Conservation (phyloP, 164 flowering plant species). For the Annona squamosa region DNA sequence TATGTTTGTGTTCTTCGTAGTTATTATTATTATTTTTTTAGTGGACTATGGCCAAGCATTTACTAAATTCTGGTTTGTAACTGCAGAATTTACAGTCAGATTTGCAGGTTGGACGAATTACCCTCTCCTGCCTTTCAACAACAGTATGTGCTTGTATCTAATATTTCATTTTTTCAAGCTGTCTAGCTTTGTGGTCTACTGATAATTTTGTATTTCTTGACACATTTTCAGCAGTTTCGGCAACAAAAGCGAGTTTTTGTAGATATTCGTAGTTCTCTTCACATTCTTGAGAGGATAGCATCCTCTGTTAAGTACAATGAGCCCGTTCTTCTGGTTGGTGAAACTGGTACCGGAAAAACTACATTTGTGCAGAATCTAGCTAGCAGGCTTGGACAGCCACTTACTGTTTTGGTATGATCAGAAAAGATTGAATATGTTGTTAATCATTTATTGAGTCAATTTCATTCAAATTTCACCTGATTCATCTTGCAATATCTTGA, state of each 20-base stretch:
- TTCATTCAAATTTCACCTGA: neutral
- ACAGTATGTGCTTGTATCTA: conserved; percentile 18
- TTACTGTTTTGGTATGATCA: conserved; percentile 80
- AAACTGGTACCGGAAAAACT: conserved; percentile 98
- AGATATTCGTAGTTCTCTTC: conserved; percentile 55
- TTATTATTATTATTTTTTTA: conserved; percentile 1
- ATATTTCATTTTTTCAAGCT: conserved; percentile 6
- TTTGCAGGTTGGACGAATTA: conserved; percentile 56
- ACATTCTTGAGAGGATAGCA: conserved; percentile 78
- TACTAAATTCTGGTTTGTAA: conserved; percentile 8
- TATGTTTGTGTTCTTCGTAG: neutral
- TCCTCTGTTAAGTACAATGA: conserved; percentile 80
- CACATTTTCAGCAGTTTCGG: conserved; percentile 27
- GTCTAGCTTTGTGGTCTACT: neutral
- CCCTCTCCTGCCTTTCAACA: conserved; percentile 28
- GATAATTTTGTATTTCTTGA: neutral
- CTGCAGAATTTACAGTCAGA: conserved; percentile 42
- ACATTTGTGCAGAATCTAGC: conserved; percentile 94
- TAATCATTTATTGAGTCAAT: neutral
- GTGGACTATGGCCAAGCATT: neutral
- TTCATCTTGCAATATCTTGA: neutral
- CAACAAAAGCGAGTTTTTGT: conserved; percentile 48
- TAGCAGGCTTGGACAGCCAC: conserved; percentile 56
- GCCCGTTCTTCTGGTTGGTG: conserved; percentile 96
- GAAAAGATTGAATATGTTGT: neutral